Percentiles rank a stretch among this genome's conserved stretches.
phyloP scores from a whole-genome alignment of 768 basidiomycete species.

The Roridomyces roridus region DNA sequence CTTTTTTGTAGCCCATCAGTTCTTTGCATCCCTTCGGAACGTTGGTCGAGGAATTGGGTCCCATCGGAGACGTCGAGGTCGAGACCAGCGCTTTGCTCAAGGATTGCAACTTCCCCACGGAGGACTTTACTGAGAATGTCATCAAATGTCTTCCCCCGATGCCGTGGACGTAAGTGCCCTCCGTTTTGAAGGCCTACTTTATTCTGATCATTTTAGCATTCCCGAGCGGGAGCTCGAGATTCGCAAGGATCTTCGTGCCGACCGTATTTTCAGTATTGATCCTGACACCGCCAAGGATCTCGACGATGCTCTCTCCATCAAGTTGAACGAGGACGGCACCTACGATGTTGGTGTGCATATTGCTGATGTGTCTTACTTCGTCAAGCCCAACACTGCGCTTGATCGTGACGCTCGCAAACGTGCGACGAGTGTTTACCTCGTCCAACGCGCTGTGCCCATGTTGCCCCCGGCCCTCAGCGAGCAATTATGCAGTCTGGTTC shows the following conservation, averaged over 20 bases:
- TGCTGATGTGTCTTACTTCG: conserved; percentile 95
- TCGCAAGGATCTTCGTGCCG: conserved; percentile 85
- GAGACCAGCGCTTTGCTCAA: conserved; percentile 97
- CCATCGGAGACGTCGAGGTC: conserved; percentile 98
- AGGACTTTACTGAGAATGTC: conserved; percentile 95
- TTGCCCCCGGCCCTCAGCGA: conserved; percentile 93
- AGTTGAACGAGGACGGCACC: conserved; percentile 88
- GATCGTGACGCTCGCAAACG: conserved; percentile 98
- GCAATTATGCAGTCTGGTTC: conserved; percentile 89
- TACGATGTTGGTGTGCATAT: conserved; percentile 95
- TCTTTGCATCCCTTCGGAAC: conserved; percentile 99
- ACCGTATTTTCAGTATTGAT: conserved; percentile 94
- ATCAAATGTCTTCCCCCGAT: conserved; percentile 94
- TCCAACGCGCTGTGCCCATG: conserved; percentile 97
- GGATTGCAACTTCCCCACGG: conserved; percentile 98
- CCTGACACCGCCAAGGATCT: conserved; percentile 89
- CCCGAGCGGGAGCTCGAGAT: conserved; percentile 88
- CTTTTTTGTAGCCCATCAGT: conserved; percentile 72
- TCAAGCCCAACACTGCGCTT: conserved; percentile 93
- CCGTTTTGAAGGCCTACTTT: neutral
- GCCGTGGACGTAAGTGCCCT: conserved; percentile 82
- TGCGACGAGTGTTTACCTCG: conserved; percentile 95
- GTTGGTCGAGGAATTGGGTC: conserved; percentile 95
- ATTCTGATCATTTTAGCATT: conserved; percentile 54
- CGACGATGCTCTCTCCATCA: conserved; percentile 94